Conservation (phyloP, 441 rosid genomes). For the Gossypium davidsonii region DNA sequence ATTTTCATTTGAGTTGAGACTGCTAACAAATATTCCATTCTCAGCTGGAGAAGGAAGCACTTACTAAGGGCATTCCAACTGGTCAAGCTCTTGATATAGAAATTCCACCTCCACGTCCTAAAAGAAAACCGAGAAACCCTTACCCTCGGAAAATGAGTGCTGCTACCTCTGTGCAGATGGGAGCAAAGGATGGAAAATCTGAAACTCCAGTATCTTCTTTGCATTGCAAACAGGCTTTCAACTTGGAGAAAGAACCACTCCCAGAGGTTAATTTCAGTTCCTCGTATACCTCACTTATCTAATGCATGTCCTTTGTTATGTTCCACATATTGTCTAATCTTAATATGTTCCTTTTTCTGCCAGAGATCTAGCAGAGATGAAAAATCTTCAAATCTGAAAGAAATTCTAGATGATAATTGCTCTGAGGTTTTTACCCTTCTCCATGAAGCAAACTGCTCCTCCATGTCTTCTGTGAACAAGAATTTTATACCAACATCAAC, state of each 20-base stretch:
- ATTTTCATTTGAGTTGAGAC: slow-evolving; percentile 6
- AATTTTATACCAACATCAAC: slow-evolving; percentile 24
- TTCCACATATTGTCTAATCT: slow-evolving; percentile 7
- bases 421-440: slow-evolving; percentile 49
- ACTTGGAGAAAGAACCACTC: slow-evolving; percentile 62
- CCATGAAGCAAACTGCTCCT: slow-evolving; percentile 52
- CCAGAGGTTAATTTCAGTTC: slow-evolving; percentile 44
- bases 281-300: slow-evolving; percentile 6
- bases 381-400: slow-evolving; percentile 40
- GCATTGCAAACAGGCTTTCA: slow-evolving; percentile 37
- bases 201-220: slow-evolving; percentile 38
- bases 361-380: slow-evolving; percentile 47
- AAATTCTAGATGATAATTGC: slow-evolving; percentile 54
- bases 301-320: background rate
- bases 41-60: slow-evolving; percentile 97
- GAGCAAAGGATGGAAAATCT: slow-evolving; percentile 54
- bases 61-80: slow-evolving; percentile 72
- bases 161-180: slow-evolving; percentile 36
- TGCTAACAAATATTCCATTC: slow-evolving; percentile 18
- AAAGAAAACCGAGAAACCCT: slow-evolving; percentile 89
- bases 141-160: slow-evolving; percentile 77
- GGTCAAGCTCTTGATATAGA: slow-evolving; percentile 75
- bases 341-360: slow-evolving; percentile 15
- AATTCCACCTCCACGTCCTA: slow-evolving; percentile 98
- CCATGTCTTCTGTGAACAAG: slow-evolving; percentile 47